A percentile compares a stretch with the other conserved stretches of the same genome.
Evolutionary conservation across 1,139 yeast species (phyloP).

Genomic region (Citeromyces hawaiiensis): DNA sequence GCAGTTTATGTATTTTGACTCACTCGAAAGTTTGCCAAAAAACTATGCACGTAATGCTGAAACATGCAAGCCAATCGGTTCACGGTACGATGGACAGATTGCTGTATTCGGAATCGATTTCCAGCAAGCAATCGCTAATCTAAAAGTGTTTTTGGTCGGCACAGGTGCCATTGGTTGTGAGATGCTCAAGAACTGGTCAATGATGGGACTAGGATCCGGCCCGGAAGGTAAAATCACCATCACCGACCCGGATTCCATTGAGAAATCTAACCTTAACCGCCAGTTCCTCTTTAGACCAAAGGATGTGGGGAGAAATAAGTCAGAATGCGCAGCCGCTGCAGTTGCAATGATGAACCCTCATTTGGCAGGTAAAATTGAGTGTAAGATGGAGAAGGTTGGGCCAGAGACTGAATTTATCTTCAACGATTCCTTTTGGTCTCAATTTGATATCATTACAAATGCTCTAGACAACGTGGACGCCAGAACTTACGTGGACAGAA

Average conservation of each 20-base stretch:
- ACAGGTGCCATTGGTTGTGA: constrained; percentile 99
- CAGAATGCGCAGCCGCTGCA: constrained; percentile 83
- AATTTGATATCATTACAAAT: constrained; percentile 80
- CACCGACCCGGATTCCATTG: constrained; percentile 93
- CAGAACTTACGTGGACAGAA: constrained; percentile 92
- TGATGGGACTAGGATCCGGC: constrained; percentile 92
- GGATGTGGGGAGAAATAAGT: constrained; percentile 86
- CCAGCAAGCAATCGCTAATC: constrained; percentile 60
- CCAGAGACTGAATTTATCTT: constrained; percentile 83
- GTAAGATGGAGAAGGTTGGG: constrained; percentile 82
- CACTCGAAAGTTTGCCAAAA: constrained; percentile 78
- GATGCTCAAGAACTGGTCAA: constrained; percentile 96
- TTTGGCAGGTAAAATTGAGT: constrained; percentile 60
- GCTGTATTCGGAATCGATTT: constrained; percentile 83
- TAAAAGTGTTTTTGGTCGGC: constrained; percentile 84
- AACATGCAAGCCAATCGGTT: constrained; percentile 58
- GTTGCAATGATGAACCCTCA: constrained; percentile 80
- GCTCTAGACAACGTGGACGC: constrained; percentile 97
- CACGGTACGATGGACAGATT: constrained; percentile 86
- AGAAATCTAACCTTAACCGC: constrained; percentile 88
- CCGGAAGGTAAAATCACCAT: constrained; percentile 72
- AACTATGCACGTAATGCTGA: constrained; percentile 51
- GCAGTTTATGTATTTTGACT: constrained; percentile 89
- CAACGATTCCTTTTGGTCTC: constrained; percentile 77
- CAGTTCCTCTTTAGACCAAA: constrained; percentile 90